Percentiles rank a stretch among this genome's conserved stretches.
Conservation (phyloP, 306 rosid genomes). For the Arachis stenosperma region DNA sequence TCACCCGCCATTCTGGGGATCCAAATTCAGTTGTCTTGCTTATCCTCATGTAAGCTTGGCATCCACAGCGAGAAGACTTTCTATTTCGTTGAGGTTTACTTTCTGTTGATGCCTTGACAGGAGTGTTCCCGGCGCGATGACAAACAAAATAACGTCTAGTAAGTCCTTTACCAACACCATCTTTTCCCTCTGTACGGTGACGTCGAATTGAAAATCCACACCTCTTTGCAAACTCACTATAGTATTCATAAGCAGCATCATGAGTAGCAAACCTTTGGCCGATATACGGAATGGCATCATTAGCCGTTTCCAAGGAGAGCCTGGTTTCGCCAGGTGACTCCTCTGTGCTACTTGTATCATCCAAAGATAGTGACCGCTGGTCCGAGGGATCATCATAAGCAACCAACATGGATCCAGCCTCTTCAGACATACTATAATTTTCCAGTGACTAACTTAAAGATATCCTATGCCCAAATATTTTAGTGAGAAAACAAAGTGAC, state of each 20-base stretch:
- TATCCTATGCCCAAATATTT: slow-evolving; percentile 2
- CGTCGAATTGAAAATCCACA: slow-evolving; percentile 93
- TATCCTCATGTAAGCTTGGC: slow-evolving; percentile 91
- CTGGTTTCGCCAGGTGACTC: slow-evolving; percentile 82
- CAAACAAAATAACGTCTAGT: slow-evolving; percentile 94
- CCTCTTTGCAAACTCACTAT: slow-evolving; percentile 82
- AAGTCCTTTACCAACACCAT: slow-evolving; percentile 93
- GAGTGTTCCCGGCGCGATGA: slow-evolving; percentile 96
- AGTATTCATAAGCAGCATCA: slow-evolving; percentile 86
- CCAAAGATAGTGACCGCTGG: slow-evolving; percentile 78
- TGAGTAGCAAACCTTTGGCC: slow-evolving; percentile 91
- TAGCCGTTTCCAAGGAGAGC: slow-evolving; percentile 63
- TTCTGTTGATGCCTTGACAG: slow-evolving; percentile 65
- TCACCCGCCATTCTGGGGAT: slow-evolving; percentile 89
- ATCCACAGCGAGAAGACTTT: slow-evolving; percentile 94
- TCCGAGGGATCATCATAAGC: slow-evolving; percentile 88
- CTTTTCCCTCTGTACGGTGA: slow-evolving; percentile 96
- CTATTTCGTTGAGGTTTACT: slow-evolving; percentile 91
- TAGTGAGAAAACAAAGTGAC: neutral
- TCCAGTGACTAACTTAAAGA: slow-evolving; percentile 35
- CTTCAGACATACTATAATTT: slow-evolving; percentile 69
- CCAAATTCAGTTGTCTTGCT: slow-evolving; percentile 89
- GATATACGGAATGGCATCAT: slow-evolving; percentile 74
- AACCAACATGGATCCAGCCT: slow-evolving; percentile 70
- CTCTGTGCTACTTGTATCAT: slow-evolving; percentile 83